Evolutionary conservation across 306 rosid species (phyloP), one percentile per base, ranked within the genome.

Genomic region (Rosa chinensis): DNA sequence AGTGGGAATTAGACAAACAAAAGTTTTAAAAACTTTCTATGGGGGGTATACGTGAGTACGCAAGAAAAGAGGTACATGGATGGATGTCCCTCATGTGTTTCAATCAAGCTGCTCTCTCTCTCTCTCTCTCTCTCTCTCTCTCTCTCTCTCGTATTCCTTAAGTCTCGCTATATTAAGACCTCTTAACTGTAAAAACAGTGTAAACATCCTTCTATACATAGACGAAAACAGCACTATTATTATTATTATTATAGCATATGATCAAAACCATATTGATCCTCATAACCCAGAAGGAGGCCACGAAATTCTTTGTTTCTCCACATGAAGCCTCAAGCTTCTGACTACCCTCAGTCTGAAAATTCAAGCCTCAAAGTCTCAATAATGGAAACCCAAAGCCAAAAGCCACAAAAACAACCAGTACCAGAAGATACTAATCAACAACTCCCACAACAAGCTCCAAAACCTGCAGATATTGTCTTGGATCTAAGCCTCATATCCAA

Each of bases 171-270:
- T 88, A 92, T 87, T 88, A 88, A 80, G 97, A 87, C 97, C 85
- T 83, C 86, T 84, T 86, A 95, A 92, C 97, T 89, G 85, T 78
- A 88, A 87, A 43, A 85, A 84, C 78, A 88, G 85, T 82, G 88
- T 64, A 73, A 69, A 81, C 73, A 82, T 62, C 69, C 80, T 82
- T 80, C 87, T 80, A 85, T 78, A 53, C 78, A 88, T 80, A 89
- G 72, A 82, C 88, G 72, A 81, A 82, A 75, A 69, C 21, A 77
- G 2, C 85, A 73, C 1, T 28, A 73, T 87, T 82, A 58, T 86
- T 73, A 49, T 85, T 67, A 79, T 86, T 73, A 49, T 85, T 67
- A 79, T 83, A 76, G 49, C 88, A 64, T 63, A 5, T 8, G 49
- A 42, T 75, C 13, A 43, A 4, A 35, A 32, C 69, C 69, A 32